Conservation (phyloP, 2,329 filamentous ascomycete species). For the Penicillium sp. region DNA sequence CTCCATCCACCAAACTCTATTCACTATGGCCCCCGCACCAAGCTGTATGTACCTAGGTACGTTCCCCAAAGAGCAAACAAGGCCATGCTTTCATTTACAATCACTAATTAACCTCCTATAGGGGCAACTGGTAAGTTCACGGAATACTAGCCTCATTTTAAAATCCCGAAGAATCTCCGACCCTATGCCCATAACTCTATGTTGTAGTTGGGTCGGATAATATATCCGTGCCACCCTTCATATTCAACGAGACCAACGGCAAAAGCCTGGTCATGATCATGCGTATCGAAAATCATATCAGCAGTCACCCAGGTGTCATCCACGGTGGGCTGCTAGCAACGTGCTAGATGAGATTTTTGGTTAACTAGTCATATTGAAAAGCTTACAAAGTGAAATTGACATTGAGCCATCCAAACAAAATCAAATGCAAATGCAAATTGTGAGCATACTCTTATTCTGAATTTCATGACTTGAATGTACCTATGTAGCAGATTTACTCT, state of each 20-base stretch:
- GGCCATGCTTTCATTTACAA: neutral
- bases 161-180: neutral
- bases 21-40: neutral
- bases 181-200: neutral
- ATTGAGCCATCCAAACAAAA: too few species aligned
- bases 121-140: neutral
- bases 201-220: constrained; percentile 41
- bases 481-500: too few species aligned
- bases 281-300: constrained; percentile 75
- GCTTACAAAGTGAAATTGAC: neutral
- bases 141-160: neutral
- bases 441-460: neutral
- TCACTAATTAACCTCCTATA: neutral
- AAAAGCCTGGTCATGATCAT: constrained; percentile 68
- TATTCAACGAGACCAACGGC: constrained; percentile 69
- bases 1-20: neutral
- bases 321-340: constrained; percentile 89
- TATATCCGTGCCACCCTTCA: constrained; percentile 56
- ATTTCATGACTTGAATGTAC: neutral
- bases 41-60: too few species aligned
- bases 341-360: constrained; percentile 84
- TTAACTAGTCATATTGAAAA: constrained; percentile 47
- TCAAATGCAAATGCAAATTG: too few species aligned
- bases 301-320: constrained; percentile 83
- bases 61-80: too few species aligned